Percentiles rank a stretch among this genome's conserved stretches.
Conservation (phyloP, 768 basidiomycete species). For the Pholiota molesta region DNA sequence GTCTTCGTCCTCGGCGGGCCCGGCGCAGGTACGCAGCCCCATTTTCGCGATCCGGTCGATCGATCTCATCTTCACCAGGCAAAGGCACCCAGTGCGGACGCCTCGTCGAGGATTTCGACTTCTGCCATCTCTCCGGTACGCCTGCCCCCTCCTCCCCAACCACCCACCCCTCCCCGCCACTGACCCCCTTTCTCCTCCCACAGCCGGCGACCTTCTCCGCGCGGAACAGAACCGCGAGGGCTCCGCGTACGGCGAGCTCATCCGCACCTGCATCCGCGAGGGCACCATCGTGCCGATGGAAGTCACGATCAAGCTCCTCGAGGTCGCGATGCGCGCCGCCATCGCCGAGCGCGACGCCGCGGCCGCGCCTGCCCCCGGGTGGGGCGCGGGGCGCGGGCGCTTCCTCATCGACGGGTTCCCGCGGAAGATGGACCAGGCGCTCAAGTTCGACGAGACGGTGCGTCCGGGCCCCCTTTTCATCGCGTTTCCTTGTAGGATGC, state of each 20-base stretch:
- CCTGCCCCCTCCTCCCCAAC: constrained; percentile 7
- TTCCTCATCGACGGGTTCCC: constrained; percentile 99
- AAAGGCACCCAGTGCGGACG: constrained; percentile 94
- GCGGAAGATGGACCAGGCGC: constrained; percentile 97
- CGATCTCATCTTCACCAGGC: constrained; percentile 48
- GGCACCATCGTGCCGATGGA: constrained; percentile 96
- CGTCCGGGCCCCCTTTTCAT: constrained; percentile 23
- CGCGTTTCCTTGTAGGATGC: not conserved
- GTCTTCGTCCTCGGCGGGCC: constrained; percentile 97
- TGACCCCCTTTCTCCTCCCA: constrained; percentile 6
- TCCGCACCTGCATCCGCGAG: constrained; percentile 86
- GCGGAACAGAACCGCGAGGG: constrained; percentile 90
- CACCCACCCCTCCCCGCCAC: constrained; percentile 7
- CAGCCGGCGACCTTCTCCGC: constrained; percentile 97
- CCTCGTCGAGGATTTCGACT: constrained; percentile 83
- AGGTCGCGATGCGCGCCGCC: constrained; percentile 80
- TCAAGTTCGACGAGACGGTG: constrained; percentile 87
- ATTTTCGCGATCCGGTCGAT: not conserved
- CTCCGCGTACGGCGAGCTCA: constrained; percentile 81
- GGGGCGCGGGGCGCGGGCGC: constrained; percentile 73
- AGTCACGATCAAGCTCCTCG: constrained; percentile 92
- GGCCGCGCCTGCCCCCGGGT: constrained; percentile 58
- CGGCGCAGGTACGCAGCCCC: constrained; percentile 69
- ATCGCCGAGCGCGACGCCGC: constrained; percentile 4
- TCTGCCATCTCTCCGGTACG: constrained; percentile 92